Evolutionary conservation across 2,329 filamentous ascomycete species (phyloP), one percentile per base, ranked within the genome.

Genomic region (Peltaster fructicola): DNA sequence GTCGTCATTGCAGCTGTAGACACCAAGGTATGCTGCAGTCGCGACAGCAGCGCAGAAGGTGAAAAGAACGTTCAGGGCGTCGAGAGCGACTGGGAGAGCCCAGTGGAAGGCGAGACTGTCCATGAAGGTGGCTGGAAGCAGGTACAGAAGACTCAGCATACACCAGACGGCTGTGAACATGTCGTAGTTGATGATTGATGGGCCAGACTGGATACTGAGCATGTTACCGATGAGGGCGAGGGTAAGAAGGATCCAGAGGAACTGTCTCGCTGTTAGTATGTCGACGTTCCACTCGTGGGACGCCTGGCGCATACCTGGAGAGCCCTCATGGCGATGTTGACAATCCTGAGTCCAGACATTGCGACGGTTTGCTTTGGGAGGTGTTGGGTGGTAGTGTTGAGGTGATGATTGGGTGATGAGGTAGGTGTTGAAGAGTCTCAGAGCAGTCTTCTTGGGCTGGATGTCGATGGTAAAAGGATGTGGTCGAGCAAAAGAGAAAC

Each of bases 11-110:
- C 78, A 85, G 60, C 75, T 71, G 45, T 71, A 67, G 5, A 63
- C 68, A n/a, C 56, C 51, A 6, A 84, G 61, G 49, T 73, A 71
- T 13, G 74, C 72, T 4, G 78, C 11, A 20, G 79, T 60, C 7
- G 78, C 75, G 31, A 84, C 60, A 33, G 65, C 75, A 28, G 57
- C 65, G 47, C 78, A 71, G 42, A 82, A 68, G 36, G 67, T 73
- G 57, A 84, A 76, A 27, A 82, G 47, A 3, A 64, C 57, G 26
- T 69, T 66, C 15, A 69, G 39, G 8, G 43, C 54, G 49, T 80
- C 74, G 23, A 74, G 48, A 8, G 50, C 55, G 16, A 73, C 45
- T 29, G 66, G 50, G 24, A 66, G 47, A 9, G 70, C 43, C 14
- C 64, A 62, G 24, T 47, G 41, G 26, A 67, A 47, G 33, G 54